These are phyloP conservation scores for Torulaspora pretoriensis DNA, from an alignment of 1,139 yeast species.

Conservation along the genomic window DNA sequence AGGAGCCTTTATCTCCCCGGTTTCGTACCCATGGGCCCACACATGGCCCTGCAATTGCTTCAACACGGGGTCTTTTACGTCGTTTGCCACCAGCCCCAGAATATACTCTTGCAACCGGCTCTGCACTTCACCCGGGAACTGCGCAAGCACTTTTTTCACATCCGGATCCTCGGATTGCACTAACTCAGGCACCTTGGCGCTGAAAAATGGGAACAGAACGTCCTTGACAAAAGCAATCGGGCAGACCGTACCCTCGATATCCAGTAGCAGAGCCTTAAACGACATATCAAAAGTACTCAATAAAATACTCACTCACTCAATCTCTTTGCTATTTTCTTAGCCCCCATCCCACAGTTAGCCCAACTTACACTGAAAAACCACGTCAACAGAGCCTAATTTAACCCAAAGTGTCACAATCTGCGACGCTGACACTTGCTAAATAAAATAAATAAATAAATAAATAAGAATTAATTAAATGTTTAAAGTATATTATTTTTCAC, in stretches of 20 bases:
- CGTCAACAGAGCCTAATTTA: background rate
- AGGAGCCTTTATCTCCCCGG: conserved; percentile 74
- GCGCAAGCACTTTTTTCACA: conserved; percentile 16
- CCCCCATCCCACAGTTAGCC: no score
- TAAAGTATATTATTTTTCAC: no score
- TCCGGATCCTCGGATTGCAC: conserved; percentile 8
- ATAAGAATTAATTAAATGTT: no score
- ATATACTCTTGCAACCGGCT: conserved; percentile 42
- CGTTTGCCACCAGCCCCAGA: conserved; percentile 52
- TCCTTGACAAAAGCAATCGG: conserved; percentile 86
- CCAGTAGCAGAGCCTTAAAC: conserved; percentile 39
- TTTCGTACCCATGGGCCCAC: conserved; percentile 76
- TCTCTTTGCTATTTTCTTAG: no score
- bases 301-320: no score
- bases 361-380: background rate
- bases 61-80: conserved; percentile 72
- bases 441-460: background rate
- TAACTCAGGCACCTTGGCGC: conserved; percentile 31
- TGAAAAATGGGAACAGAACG: conserved; percentile 50
- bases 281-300: conserved; percentile 1
- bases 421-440: background rate
- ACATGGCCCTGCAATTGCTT: conserved; percentile 79
- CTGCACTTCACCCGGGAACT: conserved; percentile 18
- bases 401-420: conserved; percentile 2
- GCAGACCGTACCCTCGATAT: conserved; percentile 90